Conservation (phyloP, 2,329 filamentous ascomycete species). For the Fusarium staphyleae region DNA sequence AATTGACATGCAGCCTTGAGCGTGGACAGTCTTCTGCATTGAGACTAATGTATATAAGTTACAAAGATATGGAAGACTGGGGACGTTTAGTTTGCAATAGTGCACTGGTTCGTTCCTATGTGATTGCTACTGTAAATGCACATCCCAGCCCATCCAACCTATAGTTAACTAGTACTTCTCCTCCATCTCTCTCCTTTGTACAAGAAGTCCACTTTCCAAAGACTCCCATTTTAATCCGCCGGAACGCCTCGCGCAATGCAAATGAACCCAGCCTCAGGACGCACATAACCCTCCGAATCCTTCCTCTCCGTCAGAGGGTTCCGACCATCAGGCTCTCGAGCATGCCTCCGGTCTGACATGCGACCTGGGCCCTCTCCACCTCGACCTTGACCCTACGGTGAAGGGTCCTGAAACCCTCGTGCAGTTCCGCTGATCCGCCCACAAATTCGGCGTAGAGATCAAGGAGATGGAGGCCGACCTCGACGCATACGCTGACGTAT, state of each 20-base stretch:
- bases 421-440: constrained; percentile 75
- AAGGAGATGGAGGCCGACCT: constrained; percentile 81
- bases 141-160: too few relatives aligned
- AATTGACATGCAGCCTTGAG: too few relatives aligned
- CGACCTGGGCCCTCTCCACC: constrained; percentile 83
- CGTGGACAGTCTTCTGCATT: too few relatives aligned
- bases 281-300: constrained; percentile 23
- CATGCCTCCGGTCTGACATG: constrained; percentile 86
- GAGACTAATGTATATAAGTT: too few relatives aligned
- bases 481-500: constrained; percentile 80
- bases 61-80: too few relatives aligned
- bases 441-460: constrained; percentile 88
- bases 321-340: constrained; percentile 69
- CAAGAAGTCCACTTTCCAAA: constrained; percentile 32
- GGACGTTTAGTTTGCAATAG: too few relatives aligned
- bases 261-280: constrained; percentile 38
- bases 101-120: too few relatives aligned
- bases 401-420: constrained; percentile 72
- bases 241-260: constrained; percentile 41
- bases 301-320: constrained; percentile 33
- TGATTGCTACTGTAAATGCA: too few relatives aligned
- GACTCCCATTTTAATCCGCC: constrained; percentile 40
- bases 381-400: constrained; percentile 75
- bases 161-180: background rate
- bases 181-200: constrained; percentile 8